phyloP scores from a whole-genome alignment of 2,329 filamentous ascomycete genomes.

The Trichoderma hamatum region DNA sequence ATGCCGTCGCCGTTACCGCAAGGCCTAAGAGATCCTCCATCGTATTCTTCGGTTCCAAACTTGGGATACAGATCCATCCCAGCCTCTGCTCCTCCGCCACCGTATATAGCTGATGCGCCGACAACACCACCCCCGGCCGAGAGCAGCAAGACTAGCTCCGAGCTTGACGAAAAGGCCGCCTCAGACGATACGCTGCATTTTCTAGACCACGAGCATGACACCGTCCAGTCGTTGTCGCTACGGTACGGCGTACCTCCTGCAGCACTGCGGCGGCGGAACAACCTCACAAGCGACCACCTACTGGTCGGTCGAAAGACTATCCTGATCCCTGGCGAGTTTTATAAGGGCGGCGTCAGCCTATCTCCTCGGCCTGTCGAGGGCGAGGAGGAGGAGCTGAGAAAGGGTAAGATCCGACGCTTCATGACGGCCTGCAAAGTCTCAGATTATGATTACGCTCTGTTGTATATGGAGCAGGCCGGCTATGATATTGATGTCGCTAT shows the following conservation, averaged over 20 bases:
- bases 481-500: conserved; percentile 70
- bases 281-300: conserved; percentile 71
- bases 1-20: conserved; percentile 60
- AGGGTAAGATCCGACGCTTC: conserved; percentile 71
- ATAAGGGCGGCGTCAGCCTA: conserved; percentile 67
- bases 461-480: conserved; percentile 72
- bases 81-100: conserved; percentile 42
- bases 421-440: conserved; percentile 79
- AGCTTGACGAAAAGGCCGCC: conserved; percentile 39
- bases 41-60: conserved; percentile 54
- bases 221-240: conserved; percentile 67
- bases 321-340: conserved; percentile 71
- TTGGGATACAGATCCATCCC: conserved; percentile 33
- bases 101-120: conserved; percentile 39
- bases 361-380: conserved; percentile 72
- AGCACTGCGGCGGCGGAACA: conserved; percentile 67
- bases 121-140: conserved; percentile 10
- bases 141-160: conserved; percentile 35
- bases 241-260: conserved; percentile 69
- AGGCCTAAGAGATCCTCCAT: conserved; percentile 69
- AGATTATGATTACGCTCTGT: conserved; percentile 73
- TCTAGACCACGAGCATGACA: conserved; percentile 70
- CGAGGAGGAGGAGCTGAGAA: conserved; percentile 73
- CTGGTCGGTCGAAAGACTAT: conserved; percentile 69
- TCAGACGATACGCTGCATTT: conserved; percentile 74